Conservation (phyloP, 2,329 filamentous ascomycete genomes). For the Cryoendolithus antarcticus region DNA sequence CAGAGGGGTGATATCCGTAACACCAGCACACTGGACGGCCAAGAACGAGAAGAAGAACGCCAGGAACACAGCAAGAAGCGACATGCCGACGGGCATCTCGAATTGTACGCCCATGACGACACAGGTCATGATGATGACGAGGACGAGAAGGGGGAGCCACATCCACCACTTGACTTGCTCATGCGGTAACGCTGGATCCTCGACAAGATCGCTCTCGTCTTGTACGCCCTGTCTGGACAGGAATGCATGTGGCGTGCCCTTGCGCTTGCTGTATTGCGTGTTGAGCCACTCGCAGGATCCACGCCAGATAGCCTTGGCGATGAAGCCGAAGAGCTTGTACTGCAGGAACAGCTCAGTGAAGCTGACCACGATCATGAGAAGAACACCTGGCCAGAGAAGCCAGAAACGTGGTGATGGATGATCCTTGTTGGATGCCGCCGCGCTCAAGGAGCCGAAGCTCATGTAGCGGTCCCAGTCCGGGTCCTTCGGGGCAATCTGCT, state of each 20-base stretch:
- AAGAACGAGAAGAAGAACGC: constrained; percentile 51
- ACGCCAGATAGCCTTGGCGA: constrained; percentile 38
- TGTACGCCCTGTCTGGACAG: constrained; percentile 31
- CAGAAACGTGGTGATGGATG: constrained; percentile 39
- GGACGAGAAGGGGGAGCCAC: constrained; percentile 37
- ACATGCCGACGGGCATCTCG: constrained; percentile 45
- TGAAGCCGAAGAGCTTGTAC: constrained; percentile 29
- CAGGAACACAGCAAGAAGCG: constrained; percentile 43
- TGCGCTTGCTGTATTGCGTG: constrained; percentile 20
- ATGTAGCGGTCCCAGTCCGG: constrained; percentile 32
- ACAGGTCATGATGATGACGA: constrained; percentile 38
- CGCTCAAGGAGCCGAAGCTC: constrained; percentile 28
- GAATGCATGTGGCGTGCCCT: constrained; percentile 30
- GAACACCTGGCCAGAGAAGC: constrained; percentile 40
- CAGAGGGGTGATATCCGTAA: constrained; percentile 47
- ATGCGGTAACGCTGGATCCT: constrained; percentile 37
- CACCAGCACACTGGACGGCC: constrained; percentile 45
- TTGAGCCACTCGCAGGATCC: constrained; percentile 34
- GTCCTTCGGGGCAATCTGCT: constrained; percentile 14
- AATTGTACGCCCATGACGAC: constrained; percentile 43
- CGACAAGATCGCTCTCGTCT: constrained; percentile 31
- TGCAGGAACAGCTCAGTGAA: constrained; percentile 27
- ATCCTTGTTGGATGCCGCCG: constrained; percentile 26
- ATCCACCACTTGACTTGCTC: constrained; percentile 42
- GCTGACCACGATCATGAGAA: constrained; percentile 39